A percentile compares a stretch with the other conserved stretches of the same genome.
Conservation (phyloP, 352 stramenopile genomes). For the Globisporangium carolinianum region DNA sequence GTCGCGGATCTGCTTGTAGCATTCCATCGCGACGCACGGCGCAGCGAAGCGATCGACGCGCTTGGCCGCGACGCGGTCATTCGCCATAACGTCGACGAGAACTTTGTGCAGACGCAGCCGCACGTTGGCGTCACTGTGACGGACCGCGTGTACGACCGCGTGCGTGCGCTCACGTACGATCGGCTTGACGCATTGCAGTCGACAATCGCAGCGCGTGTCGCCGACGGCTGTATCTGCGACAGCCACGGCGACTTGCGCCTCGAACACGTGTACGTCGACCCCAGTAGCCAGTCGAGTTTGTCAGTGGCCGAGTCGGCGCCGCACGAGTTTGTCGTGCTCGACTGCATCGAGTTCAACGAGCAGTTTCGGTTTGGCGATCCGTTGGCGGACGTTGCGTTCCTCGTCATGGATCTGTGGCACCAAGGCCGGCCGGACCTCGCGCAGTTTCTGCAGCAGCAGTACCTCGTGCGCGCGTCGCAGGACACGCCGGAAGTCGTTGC, state of each 20-base stretch:
- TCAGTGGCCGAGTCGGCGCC: not conserved
- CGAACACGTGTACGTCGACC: constrained; percentile 56
- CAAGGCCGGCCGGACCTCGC: constrained; percentile 52
- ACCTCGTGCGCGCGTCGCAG: constrained; percentile 40
- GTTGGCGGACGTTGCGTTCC: constrained; percentile 57
- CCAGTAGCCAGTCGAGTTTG: constrained; percentile 2
- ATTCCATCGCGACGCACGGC: constrained; percentile 50
- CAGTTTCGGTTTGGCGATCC: constrained; percentile 67
- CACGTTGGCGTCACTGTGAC: constrained; percentile 46
- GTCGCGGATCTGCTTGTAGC: constrained; percentile 41
- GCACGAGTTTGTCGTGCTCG: constrained; percentile 41
- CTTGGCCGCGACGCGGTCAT: constrained; percentile 50
- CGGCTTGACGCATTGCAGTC: constrained; percentile 33
- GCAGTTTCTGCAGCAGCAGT: constrained; percentile 40
- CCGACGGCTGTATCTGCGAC: constrained; percentile 57
- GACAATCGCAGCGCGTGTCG: constrained; percentile 36
- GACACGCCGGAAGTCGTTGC: constrained; percentile 37
- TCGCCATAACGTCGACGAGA: constrained; percentile 62
- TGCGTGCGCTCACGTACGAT: constrained; percentile 45
- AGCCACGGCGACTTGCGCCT: constrained; percentile 60
- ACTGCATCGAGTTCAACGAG: constrained; percentile 81
- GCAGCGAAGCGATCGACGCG: constrained; percentile 43
- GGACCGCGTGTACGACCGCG: constrained; percentile 34
- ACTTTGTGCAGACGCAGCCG: constrained; percentile 49
- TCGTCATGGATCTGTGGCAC: constrained; percentile 63